Evolutionary conservation across 352 stramenopile species (phyloP).

Genomic region (Phytophthora meadii): DNA sequence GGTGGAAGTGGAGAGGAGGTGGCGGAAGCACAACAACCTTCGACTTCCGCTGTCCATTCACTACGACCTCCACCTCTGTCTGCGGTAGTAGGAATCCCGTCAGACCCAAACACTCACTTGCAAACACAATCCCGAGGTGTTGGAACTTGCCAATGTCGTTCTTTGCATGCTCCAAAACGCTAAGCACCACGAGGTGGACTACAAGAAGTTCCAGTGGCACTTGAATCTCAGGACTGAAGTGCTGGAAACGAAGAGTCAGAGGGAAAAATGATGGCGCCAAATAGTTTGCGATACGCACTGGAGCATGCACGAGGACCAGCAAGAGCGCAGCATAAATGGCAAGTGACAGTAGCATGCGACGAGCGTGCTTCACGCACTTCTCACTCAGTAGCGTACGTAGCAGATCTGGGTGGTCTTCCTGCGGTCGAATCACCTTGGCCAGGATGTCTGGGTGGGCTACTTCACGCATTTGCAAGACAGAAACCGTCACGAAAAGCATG

Average conservation of each 20-base stretch:
- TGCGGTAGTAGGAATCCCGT: constrained; percentile 77
- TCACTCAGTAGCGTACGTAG: constrained; percentile 96
- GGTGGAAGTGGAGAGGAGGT: constrained; percentile 85
- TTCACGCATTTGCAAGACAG: constrained; percentile 94
- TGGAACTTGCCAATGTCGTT: constrained; percentile 86
- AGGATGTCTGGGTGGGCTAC: constrained; percentile 95
- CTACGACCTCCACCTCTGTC: constrained; percentile 42
- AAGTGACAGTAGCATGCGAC: constrained; percentile 93
- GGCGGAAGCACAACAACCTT: constrained; percentile 61
- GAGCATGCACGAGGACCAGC: constrained; percentile 88
- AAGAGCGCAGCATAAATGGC: constrained; percentile 92
- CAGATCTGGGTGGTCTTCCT: constrained; percentile 97
- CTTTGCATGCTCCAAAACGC: constrained; percentile 93
- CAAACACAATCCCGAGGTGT: constrained; percentile 64
- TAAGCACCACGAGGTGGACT: constrained; percentile 96
- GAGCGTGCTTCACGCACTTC: constrained; percentile 91
- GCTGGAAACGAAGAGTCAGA: constrained; percentile 89
- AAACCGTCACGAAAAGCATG: constrained; percentile 98
- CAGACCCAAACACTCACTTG: constrained; percentile 69
- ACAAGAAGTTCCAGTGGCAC: constrained; percentile 96
- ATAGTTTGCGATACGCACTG: constrained; percentile 67
- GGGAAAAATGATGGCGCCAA: constrained; percentile 73
- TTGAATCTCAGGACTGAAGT: constrained; percentile 94
- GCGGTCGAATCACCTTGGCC: constrained; percentile 88
- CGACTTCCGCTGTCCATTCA: constrained; percentile 41